Evolutionary conservation across 805 yeast genomes (phyloP).

Genomic region (Candida vartiovaarae): DNA sequence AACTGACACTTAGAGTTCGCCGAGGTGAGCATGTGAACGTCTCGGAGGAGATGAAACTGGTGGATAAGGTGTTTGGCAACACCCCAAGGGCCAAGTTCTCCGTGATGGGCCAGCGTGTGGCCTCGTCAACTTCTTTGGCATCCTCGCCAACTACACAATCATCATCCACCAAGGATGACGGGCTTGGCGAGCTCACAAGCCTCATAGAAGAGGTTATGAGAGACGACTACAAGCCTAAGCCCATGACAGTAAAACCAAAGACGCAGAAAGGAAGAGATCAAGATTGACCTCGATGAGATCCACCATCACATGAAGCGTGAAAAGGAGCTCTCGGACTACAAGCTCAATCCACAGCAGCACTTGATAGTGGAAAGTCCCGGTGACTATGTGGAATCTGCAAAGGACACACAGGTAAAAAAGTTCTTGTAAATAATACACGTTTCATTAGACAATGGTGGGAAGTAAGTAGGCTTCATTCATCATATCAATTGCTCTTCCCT

Average conservation of each 20-base stretch:
- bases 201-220: background rate
- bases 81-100: background rate
- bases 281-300: constrained; percentile 10
- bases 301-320: constrained; percentile 24
- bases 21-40: constrained; percentile 34
- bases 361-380: constrained; percentile 34
- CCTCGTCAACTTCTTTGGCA: background rate
- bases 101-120: constrained; percentile 1
- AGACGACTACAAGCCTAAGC: background rate
- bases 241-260: too few species aligned
- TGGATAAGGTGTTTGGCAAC: constrained; percentile 27
- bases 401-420: constrained; percentile 28
- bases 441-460: background rate
- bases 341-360: constrained; percentile 28
- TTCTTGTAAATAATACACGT: constrained; percentile 25
- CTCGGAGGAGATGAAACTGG: constrained; percentile 33
- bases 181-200: background rate
- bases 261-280: constrained; percentile 4
- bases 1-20: constrained; percentile 31
- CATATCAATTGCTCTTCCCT: background rate
- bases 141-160: background rate
- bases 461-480: too few species aligned
- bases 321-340: constrained; percentile 22
- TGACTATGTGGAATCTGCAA: constrained; percentile 31
- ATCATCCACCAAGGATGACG: background rate